phyloP scores from a whole-genome alignment of 306 rosid genomes.

The Pyrus bretschneideri region DNA sequence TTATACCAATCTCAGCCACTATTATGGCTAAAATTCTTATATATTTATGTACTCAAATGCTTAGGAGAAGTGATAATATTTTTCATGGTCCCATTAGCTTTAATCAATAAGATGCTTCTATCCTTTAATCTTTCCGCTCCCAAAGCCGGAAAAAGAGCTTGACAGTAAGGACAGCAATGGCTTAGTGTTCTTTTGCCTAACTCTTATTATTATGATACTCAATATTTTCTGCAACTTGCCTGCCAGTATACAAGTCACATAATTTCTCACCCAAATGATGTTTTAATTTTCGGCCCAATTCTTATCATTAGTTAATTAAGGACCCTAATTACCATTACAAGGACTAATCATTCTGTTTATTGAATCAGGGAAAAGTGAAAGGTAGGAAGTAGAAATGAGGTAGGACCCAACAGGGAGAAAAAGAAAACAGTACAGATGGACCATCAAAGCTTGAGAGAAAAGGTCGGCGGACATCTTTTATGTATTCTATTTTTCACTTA shows the following conservation, averaged over 20 bases:
- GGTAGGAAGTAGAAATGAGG: background rate
- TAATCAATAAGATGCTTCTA: background rate
- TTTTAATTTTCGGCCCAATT: too few species aligned
- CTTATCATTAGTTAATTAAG: background rate
- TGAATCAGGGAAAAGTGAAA: background rate
- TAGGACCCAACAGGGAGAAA: background rate
- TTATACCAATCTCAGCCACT: rapidly evolving
- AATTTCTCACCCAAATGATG: too few species aligned
- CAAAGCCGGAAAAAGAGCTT: background rate
- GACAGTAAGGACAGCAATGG: background rate
- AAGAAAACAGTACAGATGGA: background rate
- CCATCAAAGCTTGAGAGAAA: background rate
- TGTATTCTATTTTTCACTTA: background rate
- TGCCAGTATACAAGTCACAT: background rate
- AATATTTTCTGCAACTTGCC: background rate
- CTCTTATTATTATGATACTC: background rate
- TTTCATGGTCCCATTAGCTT: slow-evolving; percentile 20
- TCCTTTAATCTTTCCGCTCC: slow-evolving; percentile 1
- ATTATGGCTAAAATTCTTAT: too few species aligned
- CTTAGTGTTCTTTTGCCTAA: background rate
- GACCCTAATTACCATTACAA: background rate
- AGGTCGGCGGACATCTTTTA: background rate
- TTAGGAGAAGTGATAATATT: background rate
- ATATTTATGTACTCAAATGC: background rate
- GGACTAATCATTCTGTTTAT: background rate